Evolutionary conservation across 306 rosid species (phyloP), one percentile per base, ranked within the genome.

Genomic region (Vachellia collinsii): DNA sequence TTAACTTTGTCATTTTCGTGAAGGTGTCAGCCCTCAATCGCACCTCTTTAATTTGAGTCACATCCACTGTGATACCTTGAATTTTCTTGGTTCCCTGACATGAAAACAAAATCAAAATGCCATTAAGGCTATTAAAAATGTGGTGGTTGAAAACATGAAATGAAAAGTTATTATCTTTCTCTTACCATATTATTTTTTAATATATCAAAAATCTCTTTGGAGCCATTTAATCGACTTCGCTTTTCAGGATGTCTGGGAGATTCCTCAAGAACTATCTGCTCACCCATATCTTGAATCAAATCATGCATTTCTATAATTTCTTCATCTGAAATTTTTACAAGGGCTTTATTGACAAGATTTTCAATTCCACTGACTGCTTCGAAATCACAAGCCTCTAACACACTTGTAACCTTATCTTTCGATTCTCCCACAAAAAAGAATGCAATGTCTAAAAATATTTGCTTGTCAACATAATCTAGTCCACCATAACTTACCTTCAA

Each of bases 221-320:
- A 3, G 59, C n/a, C 22, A 75, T 77, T 80, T 36, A 87, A 19
- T 39, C 86, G 72, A 46, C 82, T 87, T 39, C 82, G 65, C 5
- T 63, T 53, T 20, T 77, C 82, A 7, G 81, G 71, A 7, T 82
- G n/a, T 10, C 77, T 64, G 5, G 20, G 7, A 25, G 83, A 76
- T 59, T 87, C 75, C 37, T 39, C 41, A 7, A 29, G 74, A 72
- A 87, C 83, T 36, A 84, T 82, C 8, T 29, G 65, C 63, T 39
- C 10, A 2, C 84, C 88, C 82, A 80, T 47, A 50, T 78, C 54
- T n/a, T 83, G 88, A 37, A 85, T 20, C 48, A 83, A 34, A 12
- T 75, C 81, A 51, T 83, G 86, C 87, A 81, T 86, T 70, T 81
- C 14, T 61, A 81, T 46, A 2, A 0, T 54, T 3, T 34, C 11